Evolutionary conservation across 176 grass and related monocot genomes (phyloP).

Genomic region (Pharus latifolius): DNA sequence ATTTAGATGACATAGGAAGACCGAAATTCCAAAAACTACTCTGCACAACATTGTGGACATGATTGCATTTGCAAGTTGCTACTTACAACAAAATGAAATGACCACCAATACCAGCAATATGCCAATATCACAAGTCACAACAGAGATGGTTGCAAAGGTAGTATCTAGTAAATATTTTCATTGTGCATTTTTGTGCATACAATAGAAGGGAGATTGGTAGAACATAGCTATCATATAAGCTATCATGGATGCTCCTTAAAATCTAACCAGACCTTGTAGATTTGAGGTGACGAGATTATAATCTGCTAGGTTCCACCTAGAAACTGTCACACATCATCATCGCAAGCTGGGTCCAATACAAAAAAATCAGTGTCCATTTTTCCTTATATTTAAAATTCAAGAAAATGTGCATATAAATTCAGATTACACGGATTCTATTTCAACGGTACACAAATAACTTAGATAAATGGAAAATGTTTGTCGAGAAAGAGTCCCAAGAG

Average conservation of each 20-base stretch:
- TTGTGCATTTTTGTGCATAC: not conserved
- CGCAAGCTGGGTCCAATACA: slow-evolving; percentile 65
- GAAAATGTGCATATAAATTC: slow-evolving; percentile 3
- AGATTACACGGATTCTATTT: not conserved
- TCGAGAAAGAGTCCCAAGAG: not conserved
- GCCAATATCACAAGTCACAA: not conserved
- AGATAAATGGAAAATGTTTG: not conserved
- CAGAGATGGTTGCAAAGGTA: not conserved
- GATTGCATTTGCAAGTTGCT: not conserved
- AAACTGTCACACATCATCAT: slow-evolving; percentile 78
- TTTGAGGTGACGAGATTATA: slow-evolving; percentile 49
- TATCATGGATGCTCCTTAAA: slow-evolving; percentile 32
- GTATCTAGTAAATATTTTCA: not conserved
- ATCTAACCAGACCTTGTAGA: slow-evolving; percentile 49
- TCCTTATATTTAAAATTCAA: slow-evolving; percentile 23
- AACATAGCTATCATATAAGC: slow-evolving; percentile 3
- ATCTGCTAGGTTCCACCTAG: slow-evolving; percentile 54
- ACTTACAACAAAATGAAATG: not conserved
- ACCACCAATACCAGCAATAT: too few relatives aligned
- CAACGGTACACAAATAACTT: not conserved
- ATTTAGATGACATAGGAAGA: not conserved
- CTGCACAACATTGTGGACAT: not conserved
- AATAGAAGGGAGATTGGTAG: not conserved
- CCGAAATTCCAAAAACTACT: not conserved
- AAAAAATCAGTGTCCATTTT: slow-evolving; percentile 53